Percentiles rank a stretch among this genome's conserved stretches.
These are phyloP conservation scores for Neohortaea acidophila DNA, from an alignment of 495 filamentous ascomycete species.

Conservation along the genomic window DNA sequence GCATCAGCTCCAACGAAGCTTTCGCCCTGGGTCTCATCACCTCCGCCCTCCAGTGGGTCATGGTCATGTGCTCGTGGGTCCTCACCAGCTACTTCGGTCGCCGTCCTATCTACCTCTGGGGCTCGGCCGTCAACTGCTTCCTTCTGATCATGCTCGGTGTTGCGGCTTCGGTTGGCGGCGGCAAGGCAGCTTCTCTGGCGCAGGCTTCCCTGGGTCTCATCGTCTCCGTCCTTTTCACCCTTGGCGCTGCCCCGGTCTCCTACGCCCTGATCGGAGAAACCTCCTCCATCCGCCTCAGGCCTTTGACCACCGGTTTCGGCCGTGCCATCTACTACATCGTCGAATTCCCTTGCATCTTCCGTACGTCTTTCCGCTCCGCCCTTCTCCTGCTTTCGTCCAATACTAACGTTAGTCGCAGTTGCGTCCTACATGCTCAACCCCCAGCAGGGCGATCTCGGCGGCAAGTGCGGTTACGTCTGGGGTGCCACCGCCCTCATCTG, in stretches of 20 bases:
- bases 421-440: slow-evolving; percentile 37
- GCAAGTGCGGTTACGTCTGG: slow-evolving; percentile 40
- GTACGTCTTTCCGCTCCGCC: slow-evolving; percentile 6
- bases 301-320: slow-evolving; percentile 42
- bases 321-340: slow-evolving; percentile 38
- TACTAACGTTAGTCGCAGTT: slow-evolving; percentile 13
- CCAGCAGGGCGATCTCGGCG: slow-evolving; percentile 27
- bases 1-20: slow-evolving; percentile 34
- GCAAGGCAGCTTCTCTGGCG: slow-evolving; percentile 28
- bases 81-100: slow-evolving; percentile 36
- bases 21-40: slow-evolving; percentile 39
- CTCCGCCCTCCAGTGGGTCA: slow-evolving; percentile 35
- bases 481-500: slow-evolving; percentile 28
- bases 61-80: slow-evolving; percentile 40
- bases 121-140: slow-evolving; percentile 32
- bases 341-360: slow-evolving; percentile 40
- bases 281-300: slow-evolving; percentile 39
- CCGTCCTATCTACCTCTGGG: slow-evolving; percentile 40
- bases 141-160: slow-evolving; percentile 34
- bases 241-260: slow-evolving; percentile 38
- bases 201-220: slow-evolving; percentile 41
- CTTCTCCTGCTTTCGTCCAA: not conserved
- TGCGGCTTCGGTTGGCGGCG: slow-evolving; percentile 29
- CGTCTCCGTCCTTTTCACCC: slow-evolving; percentile 38
- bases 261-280: slow-evolving; percentile 46